Percentiles rank a stretch among this genome's conserved stretches.
phyloP scores from a whole-genome alignment of 345 rosid species.

The Populus simonii region DNA sequence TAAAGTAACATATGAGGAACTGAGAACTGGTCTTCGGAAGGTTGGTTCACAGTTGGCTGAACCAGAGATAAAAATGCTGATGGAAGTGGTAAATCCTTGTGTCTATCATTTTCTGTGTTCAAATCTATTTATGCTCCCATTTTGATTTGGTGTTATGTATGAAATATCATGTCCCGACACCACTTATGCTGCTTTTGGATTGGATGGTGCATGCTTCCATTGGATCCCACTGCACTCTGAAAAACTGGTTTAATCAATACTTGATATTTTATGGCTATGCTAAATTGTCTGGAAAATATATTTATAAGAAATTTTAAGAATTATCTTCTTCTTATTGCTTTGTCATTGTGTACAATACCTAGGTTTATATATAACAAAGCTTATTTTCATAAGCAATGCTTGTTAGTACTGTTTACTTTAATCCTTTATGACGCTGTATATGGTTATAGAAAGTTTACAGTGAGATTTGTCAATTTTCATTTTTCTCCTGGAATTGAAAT shows the following conservation, averaged over 20 bases:
- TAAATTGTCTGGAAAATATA: background rate
- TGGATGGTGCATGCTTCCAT: slow-evolving; percentile 9
- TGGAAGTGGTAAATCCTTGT: slow-evolving; percentile 79
- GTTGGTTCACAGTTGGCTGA: slow-evolving; percentile 90
- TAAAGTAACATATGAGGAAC: slow-evolving; percentile 70
- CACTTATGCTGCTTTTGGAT: background rate
- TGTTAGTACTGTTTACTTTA: background rate
- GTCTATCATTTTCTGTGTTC: slow-evolving; percentile 1
- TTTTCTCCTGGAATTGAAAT: background rate
- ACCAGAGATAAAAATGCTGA: slow-evolving; percentile 90
- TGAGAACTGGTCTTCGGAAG: slow-evolving; percentile 84
- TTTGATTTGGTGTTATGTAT: background rate
- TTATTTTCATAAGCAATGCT: background rate
- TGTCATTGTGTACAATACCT: background rate
- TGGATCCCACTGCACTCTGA: background rate
- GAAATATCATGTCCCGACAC: background rate
- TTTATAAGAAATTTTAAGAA: background rate
- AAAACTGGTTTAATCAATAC: background rate
- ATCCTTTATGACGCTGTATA: background rate
- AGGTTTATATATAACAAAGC: background rate
- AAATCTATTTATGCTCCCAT: background rate
- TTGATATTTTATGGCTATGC: background rate
- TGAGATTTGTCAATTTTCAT: background rate
- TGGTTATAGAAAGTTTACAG: background rate
- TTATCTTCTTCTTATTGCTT: background rate